These are phyloP conservation scores for Fragaria iinumae DNA, from an alignment of 306 rosid genomes.

Conservation along the genomic window DNA sequence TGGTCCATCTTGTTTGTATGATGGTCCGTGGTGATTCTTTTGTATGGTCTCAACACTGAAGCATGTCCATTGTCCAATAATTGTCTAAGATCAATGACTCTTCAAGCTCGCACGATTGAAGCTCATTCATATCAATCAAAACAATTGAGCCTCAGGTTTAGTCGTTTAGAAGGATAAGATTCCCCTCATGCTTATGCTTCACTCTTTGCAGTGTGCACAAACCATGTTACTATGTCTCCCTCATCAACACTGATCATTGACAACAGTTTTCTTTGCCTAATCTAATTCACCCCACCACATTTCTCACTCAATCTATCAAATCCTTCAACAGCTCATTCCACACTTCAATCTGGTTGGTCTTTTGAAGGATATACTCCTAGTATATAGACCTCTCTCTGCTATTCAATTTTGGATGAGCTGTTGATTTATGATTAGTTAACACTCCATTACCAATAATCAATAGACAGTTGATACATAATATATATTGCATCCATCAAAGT, in stretches of 20 bases:
- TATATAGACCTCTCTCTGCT: background rate
- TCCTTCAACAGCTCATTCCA: constrained; percentile 1
- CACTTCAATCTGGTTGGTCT: background rate
- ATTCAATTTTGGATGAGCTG: background rate
- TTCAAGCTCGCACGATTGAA: background rate
- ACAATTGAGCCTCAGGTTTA: background rate
- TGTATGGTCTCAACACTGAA: background rate
- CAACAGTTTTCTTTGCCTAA: background rate
- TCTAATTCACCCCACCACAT: background rate
- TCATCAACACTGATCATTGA: background rate
- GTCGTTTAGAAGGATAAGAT: background rate
- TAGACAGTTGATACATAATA: background rate
- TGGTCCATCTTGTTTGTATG: background rate
- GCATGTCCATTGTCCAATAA: background rate
- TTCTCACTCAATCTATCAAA: background rate
- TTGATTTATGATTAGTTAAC: background rate
- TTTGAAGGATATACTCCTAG: background rate
- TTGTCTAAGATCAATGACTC: background rate
- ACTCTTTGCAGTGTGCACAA: background rate
- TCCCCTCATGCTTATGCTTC: background rate
- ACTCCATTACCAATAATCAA: background rate
- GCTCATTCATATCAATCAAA: background rate
- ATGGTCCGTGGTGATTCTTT: too few relatives aligned
- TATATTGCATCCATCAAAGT: background rate
- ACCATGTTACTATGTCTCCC: background rate